These are phyloP conservation scores for Neofusicoccum cordaticola DNA, from an alignment of 2,329 filamentous ascomycete species.

Conservation along the genomic window DNA sequence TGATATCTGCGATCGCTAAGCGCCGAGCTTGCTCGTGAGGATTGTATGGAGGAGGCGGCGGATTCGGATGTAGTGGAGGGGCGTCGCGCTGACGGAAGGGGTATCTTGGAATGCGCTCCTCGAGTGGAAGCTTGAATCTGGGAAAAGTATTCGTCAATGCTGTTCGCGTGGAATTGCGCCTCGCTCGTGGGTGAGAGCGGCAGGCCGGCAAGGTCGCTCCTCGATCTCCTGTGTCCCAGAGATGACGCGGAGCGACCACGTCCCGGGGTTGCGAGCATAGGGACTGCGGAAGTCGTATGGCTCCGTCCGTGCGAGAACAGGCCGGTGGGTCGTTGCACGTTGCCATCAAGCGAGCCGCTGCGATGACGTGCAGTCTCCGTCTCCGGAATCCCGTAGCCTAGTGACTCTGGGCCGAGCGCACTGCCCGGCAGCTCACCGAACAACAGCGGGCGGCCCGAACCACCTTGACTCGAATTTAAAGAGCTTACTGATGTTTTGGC, in stretches of 20 bases:
- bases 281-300: conserved; percentile 7
- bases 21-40: conserved; percentile 27
- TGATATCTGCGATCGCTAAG: conserved; percentile 22
- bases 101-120: conserved; percentile 12
- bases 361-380: conserved; percentile 8
- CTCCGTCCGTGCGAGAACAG: conserved; percentile 13
- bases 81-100: conserved; percentile 20
- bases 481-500: conserved; percentile 15
- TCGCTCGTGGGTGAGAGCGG: conserved; percentile 12
- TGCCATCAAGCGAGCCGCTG: conserved; percentile 14
- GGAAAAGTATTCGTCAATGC: conserved; percentile 15
- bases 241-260: conserved; percentile 12
- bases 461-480: conserved; percentile 3
- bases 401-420: neutral
- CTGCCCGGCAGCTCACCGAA: conserved; percentile 14
- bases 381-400: conserved; percentile 10
- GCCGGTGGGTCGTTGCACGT: conserved; percentile 11
- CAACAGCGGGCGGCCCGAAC: conserved; percentile 10
- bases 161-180: conserved; percentile 8
- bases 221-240: conserved; percentile 14
- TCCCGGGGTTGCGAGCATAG: neutral
- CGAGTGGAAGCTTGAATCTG: conserved; percentile 15
- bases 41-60: conserved; percentile 33
- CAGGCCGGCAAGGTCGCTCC: conserved; percentile 11
- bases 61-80: conserved; percentile 35